Conservation (phyloP, 192 early-diverging fungal genomes). For the Rhizoclosmatium globosum region DNA sequence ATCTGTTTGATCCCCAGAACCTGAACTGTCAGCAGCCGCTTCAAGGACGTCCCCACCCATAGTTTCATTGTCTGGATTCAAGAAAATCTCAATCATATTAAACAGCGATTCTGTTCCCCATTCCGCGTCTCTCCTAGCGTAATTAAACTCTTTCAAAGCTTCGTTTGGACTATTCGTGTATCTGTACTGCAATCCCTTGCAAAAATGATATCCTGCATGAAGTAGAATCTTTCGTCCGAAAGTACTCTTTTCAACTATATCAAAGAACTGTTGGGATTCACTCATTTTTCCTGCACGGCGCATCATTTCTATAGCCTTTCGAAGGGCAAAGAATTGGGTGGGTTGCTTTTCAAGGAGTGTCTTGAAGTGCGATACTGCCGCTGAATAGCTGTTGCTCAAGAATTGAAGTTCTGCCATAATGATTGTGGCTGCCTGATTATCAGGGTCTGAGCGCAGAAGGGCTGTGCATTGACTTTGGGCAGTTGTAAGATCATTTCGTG, state of each 20-base stretch:
- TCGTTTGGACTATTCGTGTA: slow-evolving; percentile 58
- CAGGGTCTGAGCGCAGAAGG: slow-evolving; percentile 47
- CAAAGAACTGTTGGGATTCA: slow-evolving; percentile 47
- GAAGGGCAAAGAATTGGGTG: slow-evolving; percentile 47
- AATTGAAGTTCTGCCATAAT: slow-evolving; percentile 60
- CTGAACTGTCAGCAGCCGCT: slow-evolving; percentile 33
- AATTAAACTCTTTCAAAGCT: slow-evolving; percentile 61
- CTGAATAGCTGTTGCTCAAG: slow-evolving; percentile 45
- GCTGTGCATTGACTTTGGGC: slow-evolving; percentile 59
- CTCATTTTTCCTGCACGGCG: slow-evolving; percentile 54
- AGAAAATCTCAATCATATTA: slow-evolving; percentile 65
- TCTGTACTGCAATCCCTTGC: slow-evolving; percentile 59
- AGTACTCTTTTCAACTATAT: slow-evolving; percentile 43
- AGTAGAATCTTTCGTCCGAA: slow-evolving; percentile 37
- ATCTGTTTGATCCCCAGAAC: slow-evolving; percentile 40
- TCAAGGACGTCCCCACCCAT: slow-evolving; percentile 63
- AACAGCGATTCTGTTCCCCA: slow-evolving; percentile 55
- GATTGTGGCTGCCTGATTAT: slow-evolving; percentile 54
- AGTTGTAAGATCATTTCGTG: slow-evolving; percentile 42
- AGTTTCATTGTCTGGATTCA: slow-evolving; percentile 66
- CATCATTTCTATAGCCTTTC: slow-evolving; percentile 55
- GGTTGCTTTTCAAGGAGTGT: slow-evolving; percentile 54
- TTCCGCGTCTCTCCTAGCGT: slow-evolving; percentile 51
- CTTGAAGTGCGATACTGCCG: slow-evolving; percentile 51
- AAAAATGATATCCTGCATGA: slow-evolving; percentile 60